Percentiles rank a stretch among this genome's conserved stretches.
Conservation (phyloP, 2,329 filamentous ascomycete genomes). For the Talaromyces verruculosus region DNA sequence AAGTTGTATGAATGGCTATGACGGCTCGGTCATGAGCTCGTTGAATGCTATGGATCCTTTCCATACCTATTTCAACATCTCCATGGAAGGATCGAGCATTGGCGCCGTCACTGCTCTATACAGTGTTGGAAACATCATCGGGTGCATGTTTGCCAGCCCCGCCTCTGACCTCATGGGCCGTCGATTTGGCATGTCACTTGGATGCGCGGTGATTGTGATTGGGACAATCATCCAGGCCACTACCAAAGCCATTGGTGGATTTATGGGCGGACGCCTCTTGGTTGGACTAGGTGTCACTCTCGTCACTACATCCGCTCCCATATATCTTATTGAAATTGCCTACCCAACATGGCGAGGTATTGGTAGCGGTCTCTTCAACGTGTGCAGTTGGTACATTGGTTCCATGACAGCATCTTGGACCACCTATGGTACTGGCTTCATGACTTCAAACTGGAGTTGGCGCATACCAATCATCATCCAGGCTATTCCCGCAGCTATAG, state of each 20-base stretch:
- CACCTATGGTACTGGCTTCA: conserved; percentile 28
- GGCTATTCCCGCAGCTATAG: conserved; percentile 2
- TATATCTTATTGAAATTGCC: conserved; percentile 34
- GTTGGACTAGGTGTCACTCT: conserved; percentile 42
- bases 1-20: conserved; percentile 28
- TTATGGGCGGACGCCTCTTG: conserved; percentile 32
- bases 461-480: conserved; percentile 47
- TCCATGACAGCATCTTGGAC: conserved; percentile 23
- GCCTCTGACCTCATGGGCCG: conserved; percentile 49
- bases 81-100: conserved; percentile 40
- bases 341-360: conserved; percentile 32
- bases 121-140: conserved; percentile 45
- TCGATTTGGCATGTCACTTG: conserved; percentile 46
- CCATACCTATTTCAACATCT: conserved; percentile 42
- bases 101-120: conserved; percentile 49
- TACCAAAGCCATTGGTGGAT: conserved; percentile 27
- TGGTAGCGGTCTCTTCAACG: conserved; percentile 35
- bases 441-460: conserved; percentile 49
- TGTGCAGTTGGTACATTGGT: conserved; percentile 23
- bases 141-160: conserved; percentile 46
- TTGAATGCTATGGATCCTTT: conserved; percentile 49
- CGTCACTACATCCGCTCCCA: conserved; percentile 32
- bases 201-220: conserved; percentile 32
- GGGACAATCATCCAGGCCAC: conserved; percentile 30
- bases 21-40: conserved; percentile 42